A percentile compares a stretch with the other conserved stretches of the same genome.
Conservation (phyloP, 805 yeast species). For the Tetrapisispora iriomotensis region DNA sequence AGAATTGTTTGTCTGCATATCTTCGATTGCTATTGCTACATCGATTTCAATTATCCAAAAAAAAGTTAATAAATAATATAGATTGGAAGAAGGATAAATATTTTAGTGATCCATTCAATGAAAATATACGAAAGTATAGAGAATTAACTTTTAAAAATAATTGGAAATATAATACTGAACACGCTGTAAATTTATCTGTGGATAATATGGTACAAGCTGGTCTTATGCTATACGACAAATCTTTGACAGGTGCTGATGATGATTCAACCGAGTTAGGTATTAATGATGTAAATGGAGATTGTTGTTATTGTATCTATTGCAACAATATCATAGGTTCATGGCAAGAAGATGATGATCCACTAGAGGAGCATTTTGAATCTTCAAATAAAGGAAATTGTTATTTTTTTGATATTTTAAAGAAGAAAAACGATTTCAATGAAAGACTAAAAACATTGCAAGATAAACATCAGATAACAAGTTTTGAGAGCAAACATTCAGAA, state of each 20-base stretch:
- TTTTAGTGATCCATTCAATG: slow-evolving; percentile 14
- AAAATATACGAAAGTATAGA: slow-evolving; percentile 8
- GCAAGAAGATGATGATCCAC: slow-evolving; percentile 44
- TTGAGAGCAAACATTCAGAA: neutral
- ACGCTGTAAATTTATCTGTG: slow-evolving; percentile 9
- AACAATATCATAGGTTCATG: slow-evolving; percentile 47
- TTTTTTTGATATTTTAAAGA: neutral
- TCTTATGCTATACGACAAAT: slow-evolving; percentile 39
- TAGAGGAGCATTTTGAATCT: slow-evolving; percentile 35
- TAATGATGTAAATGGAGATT: slow-evolving; percentile 33
- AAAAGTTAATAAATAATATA: neutral
- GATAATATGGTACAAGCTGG: slow-evolving; percentile 46
- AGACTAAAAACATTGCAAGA: neutral
- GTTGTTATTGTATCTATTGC: slow-evolving; percentile 53
- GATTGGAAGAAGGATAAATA: slow-evolving; percentile 18
- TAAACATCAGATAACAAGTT: neutral
- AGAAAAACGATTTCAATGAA: neutral
- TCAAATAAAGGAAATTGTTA: neutral
- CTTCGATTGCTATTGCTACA: slow-evolving; percentile 18
- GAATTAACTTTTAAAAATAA: slow-evolving; percentile 11
- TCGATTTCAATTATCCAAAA: slow-evolving; percentile 5
- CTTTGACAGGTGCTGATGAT: slow-evolving; percentile 31
- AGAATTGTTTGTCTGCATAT: slow-evolving; percentile 12
- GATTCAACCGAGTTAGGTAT: neutral
- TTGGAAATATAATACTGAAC: slow-evolving; percentile 17